A percentile compares a stretch with the other conserved stretches of the same genome.
Conservation (phyloP, 306 rosid genomes). For the Sesbania bispinosa region DNA sequence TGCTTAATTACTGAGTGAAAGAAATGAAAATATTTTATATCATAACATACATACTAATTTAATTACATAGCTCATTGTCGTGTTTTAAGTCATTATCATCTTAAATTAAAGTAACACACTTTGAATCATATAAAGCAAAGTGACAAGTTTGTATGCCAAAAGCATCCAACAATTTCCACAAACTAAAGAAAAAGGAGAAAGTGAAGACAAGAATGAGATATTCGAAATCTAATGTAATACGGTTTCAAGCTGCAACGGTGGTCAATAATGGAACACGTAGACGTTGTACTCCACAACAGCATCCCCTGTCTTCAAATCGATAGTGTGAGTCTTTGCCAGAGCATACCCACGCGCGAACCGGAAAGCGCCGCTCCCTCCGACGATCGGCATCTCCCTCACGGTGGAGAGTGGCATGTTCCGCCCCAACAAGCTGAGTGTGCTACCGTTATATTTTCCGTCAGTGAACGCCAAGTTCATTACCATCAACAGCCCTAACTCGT, state of each 20-base stretch:
- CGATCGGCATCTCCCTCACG: conserved; percentile 29
- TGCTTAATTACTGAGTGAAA: too few relatives aligned
- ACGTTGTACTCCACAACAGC: conserved; percentile 47
- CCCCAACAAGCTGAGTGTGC: conserved; percentile 29
- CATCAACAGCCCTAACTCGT: conserved; percentile 7
- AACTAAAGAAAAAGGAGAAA: not conserved
- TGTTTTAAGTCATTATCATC: too few relatives aligned
- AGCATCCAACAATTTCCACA: not conserved
- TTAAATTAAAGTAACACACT: too few relatives aligned
- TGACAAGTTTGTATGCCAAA: too few relatives aligned
- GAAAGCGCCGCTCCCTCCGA: conserved; percentile 45
- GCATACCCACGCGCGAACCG: conserved; percentile 57
- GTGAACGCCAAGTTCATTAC: conserved; percentile 18
- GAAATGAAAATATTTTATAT: too few relatives aligned
- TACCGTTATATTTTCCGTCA: conserved; percentile 26
- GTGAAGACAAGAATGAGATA: not conserved
- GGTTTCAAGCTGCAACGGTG: not conserved
- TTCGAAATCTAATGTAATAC: not conserved
- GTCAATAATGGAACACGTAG: conserved; percentile 43
- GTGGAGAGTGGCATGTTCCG: not conserved
- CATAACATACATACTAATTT: too few relatives aligned
- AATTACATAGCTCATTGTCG: too few relatives aligned
- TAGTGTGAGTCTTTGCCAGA: conserved; percentile 28
- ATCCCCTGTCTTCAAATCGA: conserved; percentile 21
- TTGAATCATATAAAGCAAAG: too few relatives aligned